Conservation (phyloP, 495 filamentous ascomycete genomes). For the Niebla homalea region DNA sequence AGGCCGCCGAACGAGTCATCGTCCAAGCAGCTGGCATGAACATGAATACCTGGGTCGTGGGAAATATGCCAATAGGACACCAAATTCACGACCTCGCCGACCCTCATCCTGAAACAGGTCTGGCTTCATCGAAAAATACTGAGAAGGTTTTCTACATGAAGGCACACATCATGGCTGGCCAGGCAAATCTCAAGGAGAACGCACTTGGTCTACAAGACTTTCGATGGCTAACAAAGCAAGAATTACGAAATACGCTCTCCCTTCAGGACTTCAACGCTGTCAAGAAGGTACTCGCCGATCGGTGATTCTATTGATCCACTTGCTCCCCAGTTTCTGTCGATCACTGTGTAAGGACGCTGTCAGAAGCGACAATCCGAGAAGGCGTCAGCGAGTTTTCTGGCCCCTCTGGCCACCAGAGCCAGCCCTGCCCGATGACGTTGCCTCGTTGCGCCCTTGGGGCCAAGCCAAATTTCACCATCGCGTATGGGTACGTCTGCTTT, state of each 20-base stretch:
- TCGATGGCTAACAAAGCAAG: slow-evolving; percentile 83
- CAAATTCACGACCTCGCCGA: slow-evolving; percentile 35
- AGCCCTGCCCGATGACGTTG: too few species aligned
- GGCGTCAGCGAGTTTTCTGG: too few species aligned
- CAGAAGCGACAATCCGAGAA: too few species aligned
- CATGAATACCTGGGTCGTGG: slow-evolving; percentile 99
- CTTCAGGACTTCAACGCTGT: slow-evolving; percentile 57
- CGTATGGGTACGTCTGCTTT: too few species aligned
- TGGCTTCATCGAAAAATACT: slow-evolving; percentile 32
- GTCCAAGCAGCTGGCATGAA: slow-evolving; percentile 68
- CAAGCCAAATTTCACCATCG: too few species aligned
- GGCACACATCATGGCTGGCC: slow-evolving; percentile 89
- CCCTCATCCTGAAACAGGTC: slow-evolving; percentile 20
- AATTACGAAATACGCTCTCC: slow-evolving; percentile 52
- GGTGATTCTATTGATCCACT: slow-evolving; percentile 26
- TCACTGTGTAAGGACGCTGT: too few species aligned
- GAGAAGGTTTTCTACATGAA: slow-evolving; percentile 95
- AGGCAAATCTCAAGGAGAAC: slow-evolving; percentile 67
- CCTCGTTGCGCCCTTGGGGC: too few species aligned
- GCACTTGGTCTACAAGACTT: slow-evolving; percentile 63
- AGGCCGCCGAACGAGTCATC: slow-evolving; percentile 75
- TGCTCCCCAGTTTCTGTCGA: too few species aligned
- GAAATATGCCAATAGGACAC: slow-evolving; percentile 79
- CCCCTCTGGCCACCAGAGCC: too few species aligned
- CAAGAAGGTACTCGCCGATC: slow-evolving; percentile 66